Percentiles rank a stretch among this genome's conserved stretches.
These are phyloP conservation scores for Vitellaria paradoxa DNA, from an alignment of 179 eudicot genomes.

Conservation along the genomic window DNA sequence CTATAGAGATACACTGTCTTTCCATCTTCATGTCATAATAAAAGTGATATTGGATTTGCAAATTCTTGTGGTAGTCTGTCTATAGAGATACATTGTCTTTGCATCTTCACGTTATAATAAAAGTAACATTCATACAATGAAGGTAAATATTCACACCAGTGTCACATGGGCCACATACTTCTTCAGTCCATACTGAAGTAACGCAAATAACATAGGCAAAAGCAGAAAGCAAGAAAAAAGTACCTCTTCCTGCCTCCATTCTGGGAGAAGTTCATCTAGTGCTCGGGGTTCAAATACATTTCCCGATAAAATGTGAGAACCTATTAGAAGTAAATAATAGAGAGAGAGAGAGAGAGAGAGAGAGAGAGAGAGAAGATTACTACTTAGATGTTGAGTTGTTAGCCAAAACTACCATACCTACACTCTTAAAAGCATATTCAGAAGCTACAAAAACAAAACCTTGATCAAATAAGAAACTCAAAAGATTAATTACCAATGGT, in stretches of 20 bases:
- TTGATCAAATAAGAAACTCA: not conserved
- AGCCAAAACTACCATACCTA: not conserved
- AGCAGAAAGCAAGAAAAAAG: conserved; percentile 8
- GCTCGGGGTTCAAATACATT: conserved; percentile 98
- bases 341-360: too few species aligned
- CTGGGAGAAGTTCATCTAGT: conserved; percentile 86
- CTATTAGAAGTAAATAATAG: conserved; percentile 26
- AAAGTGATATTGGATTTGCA: not conserved
- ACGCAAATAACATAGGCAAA: not conserved
- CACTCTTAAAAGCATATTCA: not conserved
- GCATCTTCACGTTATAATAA: not conserved
- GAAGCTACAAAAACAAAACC: not conserved
- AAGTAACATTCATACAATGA: not conserved
- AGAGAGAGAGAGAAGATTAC: not conserved
- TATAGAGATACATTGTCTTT: not conserved
- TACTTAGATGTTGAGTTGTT: not conserved
- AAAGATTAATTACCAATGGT: not conserved
- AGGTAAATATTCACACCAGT: not conserved
- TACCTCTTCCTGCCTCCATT: conserved; percentile 87
- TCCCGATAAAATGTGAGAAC: conserved; percentile 96
- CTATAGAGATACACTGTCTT: not conserved
- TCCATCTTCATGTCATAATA: not conserved
- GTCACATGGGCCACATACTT: not conserved
- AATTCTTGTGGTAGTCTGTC: not conserved
- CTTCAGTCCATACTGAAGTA: not conserved